Evolutionary conservation across 495 filamentous ascomycete genomes (phyloP).

Genomic region (Penicillium riverlandense): DNA sequence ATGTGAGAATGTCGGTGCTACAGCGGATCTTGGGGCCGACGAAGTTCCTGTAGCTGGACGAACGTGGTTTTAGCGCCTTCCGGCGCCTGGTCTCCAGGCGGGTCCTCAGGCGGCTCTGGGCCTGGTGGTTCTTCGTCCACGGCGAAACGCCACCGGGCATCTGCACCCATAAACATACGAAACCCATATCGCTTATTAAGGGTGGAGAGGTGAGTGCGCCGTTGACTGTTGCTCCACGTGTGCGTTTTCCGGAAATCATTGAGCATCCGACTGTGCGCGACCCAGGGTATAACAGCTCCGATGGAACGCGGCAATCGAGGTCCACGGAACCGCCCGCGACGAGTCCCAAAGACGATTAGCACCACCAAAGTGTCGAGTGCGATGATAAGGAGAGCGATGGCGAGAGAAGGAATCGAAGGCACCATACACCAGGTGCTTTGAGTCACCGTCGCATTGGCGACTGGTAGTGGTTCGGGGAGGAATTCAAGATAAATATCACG

Average conservation of each 20-base stretch:
- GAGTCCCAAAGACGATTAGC: conserved; percentile 31
- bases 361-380: conserved; percentile 31
- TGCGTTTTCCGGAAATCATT: conserved; percentile 28
- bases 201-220: conserved; percentile 20
- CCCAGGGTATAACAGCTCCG: conserved; percentile 32
- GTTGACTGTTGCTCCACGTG: conserved; percentile 22
- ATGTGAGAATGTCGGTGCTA: too few species aligned
- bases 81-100: background rate
- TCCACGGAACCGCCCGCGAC: conserved; percentile 29
- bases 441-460: conserved; percentile 23
- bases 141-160: conserved; percentile 29
- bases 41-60: background rate
- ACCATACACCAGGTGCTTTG: conserved; percentile 30
- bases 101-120: background rate
- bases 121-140: conserved; percentile 26
- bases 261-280: conserved; percentile 34
- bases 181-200: conserved; percentile 31
- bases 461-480: conserved; percentile 10
- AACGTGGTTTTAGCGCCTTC: conserved; percentile 9
- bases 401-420: conserved; percentile 25
- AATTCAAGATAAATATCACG: conserved; percentile 28
- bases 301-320: conserved; percentile 35
- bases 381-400: conserved; percentile 27
- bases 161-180: conserved; percentile 26
- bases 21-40: background rate